Evolutionary conservation across 2,329 filamentous ascomycete species (phyloP).

Genomic region (Hirsutella minnesotensis): DNA sequence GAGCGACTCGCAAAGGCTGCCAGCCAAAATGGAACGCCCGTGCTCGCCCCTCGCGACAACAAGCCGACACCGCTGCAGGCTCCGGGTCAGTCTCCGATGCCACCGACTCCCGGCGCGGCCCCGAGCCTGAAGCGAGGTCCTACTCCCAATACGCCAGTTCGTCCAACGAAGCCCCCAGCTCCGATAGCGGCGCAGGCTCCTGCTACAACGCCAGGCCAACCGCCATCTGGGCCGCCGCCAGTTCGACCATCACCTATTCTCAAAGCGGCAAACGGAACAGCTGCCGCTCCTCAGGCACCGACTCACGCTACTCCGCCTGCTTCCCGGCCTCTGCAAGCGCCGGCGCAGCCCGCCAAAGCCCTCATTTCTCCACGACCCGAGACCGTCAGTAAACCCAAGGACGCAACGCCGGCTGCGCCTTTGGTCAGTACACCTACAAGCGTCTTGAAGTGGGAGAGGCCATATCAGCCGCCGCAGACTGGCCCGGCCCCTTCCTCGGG

Average conservation of each 20-base stretch:
- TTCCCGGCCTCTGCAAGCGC: constrained; percentile 19
- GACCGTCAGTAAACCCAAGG: constrained; percentile 16
- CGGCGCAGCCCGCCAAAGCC: constrained; percentile 17
- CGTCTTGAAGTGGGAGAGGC: constrained; percentile 28
- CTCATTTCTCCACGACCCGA: constrained; percentile 23
- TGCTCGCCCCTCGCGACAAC: constrained; percentile 19
- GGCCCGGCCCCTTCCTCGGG: constrained; percentile 13
- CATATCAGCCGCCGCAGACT: constrained; percentile 23
- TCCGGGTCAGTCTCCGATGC: constrained; percentile 11
- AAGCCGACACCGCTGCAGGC: constrained; percentile 15
- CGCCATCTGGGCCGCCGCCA: constrained; percentile 15
- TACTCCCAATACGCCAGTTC: constrained; percentile 20
- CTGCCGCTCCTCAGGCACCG: constrained; percentile 25
- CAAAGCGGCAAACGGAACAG: constrained; percentile 16
- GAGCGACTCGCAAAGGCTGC: constrained; percentile 24
- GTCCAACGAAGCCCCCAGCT: constrained; percentile 21
- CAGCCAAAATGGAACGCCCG: constrained; percentile 20
- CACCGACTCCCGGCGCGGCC: constrained; percentile 9
- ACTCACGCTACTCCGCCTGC: constrained; percentile 18
- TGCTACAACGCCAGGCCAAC: constrained; percentile 16
- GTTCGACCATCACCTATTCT: constrained; percentile 16
- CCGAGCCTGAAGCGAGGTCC: constrained; percentile 14
- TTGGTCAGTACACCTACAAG: constrained; percentile 12
- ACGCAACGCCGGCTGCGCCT: constrained; percentile 12
- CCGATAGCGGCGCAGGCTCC: constrained; percentile 10